Conservation (phyloP, 1,139 yeast species). For the Candida sojae region DNA sequence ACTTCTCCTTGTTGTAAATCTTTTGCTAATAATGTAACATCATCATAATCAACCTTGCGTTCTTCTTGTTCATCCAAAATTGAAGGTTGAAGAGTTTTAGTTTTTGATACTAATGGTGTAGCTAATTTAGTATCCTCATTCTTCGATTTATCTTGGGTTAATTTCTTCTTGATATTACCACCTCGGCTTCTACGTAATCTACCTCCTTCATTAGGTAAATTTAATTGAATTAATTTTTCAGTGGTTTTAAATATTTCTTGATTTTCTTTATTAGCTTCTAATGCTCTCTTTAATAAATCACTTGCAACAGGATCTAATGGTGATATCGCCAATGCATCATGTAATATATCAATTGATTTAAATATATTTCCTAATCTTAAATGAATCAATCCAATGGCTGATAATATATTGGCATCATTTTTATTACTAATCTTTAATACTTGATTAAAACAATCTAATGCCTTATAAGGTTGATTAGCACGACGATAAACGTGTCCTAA, state of each 20-base stretch:
- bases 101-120: slow-evolving; percentile 24
- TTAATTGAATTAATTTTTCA: slow-evolving; percentile 20
- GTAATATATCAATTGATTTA: slow-evolving; percentile 75
- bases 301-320: slow-evolving; percentile 86
- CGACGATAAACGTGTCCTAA: slow-evolving; percentile 89
- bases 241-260: slow-evolving; percentile 25
- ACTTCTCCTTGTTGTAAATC: slow-evolving; percentile 53
- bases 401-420: slow-evolving; percentile 69
- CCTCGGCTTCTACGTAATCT: slow-evolving; percentile 2
- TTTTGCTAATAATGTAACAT: slow-evolving; percentile 36
- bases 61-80: neutral
- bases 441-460: slow-evolving; percentile 74
- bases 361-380: slow-evolving; percentile 65
- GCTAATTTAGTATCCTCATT: slow-evolving; percentile 13
- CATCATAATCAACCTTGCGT: slow-evolving; percentile 15
- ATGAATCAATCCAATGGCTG: slow-evolving; percentile 84
- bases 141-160: too few relatives aligned
- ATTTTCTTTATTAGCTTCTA: slow-evolving; percentile 59
- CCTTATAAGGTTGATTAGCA: slow-evolving; percentile 59
- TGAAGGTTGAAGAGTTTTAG: slow-evolving; percentile 6
- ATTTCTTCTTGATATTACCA: neutral
- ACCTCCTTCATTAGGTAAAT: slow-evolving; percentile 18
- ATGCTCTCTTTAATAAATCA: slow-evolving; percentile 78
- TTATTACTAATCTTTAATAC: slow-evolving; percentile 70
- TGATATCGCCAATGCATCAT: slow-evolving; percentile 75